Evolutionary conservation across 306 rosid species (phyloP).

Genomic region (Sicyos baderoa): DNA sequence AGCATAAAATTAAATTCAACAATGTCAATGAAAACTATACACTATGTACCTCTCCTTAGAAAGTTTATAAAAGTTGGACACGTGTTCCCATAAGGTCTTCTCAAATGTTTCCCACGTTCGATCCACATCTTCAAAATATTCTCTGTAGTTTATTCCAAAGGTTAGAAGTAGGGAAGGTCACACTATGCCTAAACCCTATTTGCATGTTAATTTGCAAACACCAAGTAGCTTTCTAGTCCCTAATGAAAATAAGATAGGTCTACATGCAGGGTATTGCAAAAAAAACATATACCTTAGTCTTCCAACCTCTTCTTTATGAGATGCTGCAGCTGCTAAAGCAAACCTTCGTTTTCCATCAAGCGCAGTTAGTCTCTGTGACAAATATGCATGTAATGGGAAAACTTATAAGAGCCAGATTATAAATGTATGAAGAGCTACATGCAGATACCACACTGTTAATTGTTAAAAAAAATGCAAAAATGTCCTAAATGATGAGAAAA

Average conservation of each 20-base stretch:
- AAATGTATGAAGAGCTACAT: neutral
- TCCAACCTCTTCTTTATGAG: slow-evolving; percentile 93
- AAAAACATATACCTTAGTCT: slow-evolving; percentile 52
- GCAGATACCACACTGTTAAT: no score
- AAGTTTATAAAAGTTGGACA: slow-evolving; percentile 78
- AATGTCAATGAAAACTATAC: neutral
- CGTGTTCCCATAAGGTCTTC: slow-evolving; percentile 80
- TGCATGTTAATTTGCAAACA: neutral
- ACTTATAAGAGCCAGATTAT: neutral
- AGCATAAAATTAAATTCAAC: neutral
- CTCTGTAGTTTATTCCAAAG: slow-evolving; percentile 33
- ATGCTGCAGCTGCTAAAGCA: slow-evolving; percentile 89
- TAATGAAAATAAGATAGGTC: neutral
- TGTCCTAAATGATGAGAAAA: no score
- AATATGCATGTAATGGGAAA: slow-evolving; percentile 13
- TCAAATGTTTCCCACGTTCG: slow-evolving; percentile 93
- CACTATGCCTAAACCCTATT: neutral
- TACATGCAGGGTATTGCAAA: neutral
- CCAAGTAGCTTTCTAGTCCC: neutral
- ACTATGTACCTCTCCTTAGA: slow-evolving; percentile 77
- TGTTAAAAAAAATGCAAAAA: no score
- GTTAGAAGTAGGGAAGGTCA: slow-evolving; percentile 1
- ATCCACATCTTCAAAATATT: slow-evolving; percentile 94
- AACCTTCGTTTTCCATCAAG: slow-evolving; percentile 91
- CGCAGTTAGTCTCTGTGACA: slow-evolving; percentile 77